A percentile compares a stretch with the other conserved stretches of the same genome.
Evolutionary conservation across 306 rosid genomes (phyloP).

Genomic region (Sicyos edulis): DNA sequence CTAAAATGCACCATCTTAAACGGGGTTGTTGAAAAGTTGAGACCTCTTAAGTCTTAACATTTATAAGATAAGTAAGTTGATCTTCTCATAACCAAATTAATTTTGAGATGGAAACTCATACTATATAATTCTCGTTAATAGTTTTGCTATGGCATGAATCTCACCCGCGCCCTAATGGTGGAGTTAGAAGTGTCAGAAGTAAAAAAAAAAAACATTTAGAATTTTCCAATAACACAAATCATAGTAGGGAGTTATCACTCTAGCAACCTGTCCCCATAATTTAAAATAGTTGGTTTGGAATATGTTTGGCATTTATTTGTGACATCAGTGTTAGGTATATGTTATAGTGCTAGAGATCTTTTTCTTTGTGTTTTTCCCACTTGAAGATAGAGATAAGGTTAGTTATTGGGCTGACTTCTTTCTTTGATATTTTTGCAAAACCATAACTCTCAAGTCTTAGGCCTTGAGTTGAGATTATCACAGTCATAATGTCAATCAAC

Average conservation of each 20-base stretch:
- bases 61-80: no score
- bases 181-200: background rate
- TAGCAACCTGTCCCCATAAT: slow-evolving; percentile 17
- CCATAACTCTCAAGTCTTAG: no score
- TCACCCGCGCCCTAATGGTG: no score
- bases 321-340: slow-evolving; percentile 17
- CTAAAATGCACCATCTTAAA: no score
- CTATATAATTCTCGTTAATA: no score
- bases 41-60: no score
- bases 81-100: no score
- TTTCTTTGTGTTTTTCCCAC: slow-evolving; percentile 17
- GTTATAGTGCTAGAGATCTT: slow-evolving; percentile 14
- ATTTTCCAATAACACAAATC: background rate
- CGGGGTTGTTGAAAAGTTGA: no score
- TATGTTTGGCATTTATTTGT: slow-evolving; percentile 12
- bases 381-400: slow-evolving; percentile 21
- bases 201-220: background rate
- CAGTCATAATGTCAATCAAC: slow-evolving; percentile 1
- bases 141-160: no score
- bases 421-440: slow-evolving; percentile 3
- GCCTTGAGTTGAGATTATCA: no score
- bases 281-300: slow-evolving; percentile 18
- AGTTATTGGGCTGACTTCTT: slow-evolving; percentile 16
- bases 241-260: slow-evolving; percentile 8
- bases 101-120: no score